Evolutionary conservation across 805 yeast genomes (phyloP).

Genomic region (Metschnikowia continentalis): DNA sequence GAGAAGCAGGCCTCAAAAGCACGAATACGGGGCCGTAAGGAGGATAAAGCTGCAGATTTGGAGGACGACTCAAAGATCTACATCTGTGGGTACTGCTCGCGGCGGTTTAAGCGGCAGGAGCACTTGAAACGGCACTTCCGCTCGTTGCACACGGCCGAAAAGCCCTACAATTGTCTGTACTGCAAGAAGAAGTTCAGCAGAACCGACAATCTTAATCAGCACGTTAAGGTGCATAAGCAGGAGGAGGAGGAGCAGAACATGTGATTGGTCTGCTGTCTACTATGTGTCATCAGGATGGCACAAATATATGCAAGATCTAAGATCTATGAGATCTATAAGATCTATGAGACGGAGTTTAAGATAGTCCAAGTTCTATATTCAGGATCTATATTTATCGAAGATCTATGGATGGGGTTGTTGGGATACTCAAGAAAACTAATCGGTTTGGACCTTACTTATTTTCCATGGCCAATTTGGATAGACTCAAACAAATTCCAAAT

Average conservation of each 20-base stretch:
- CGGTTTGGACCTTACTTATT: too few species aligned
- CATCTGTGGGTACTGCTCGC: constrained; percentile 59
- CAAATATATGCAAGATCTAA: background rate
- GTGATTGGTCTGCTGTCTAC: background rate
- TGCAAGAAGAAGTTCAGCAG: constrained; percentile 65
- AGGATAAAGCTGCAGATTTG: constrained; percentile 53
- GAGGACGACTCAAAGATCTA: constrained; percentile 50
- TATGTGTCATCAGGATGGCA: constrained; percentile 1
- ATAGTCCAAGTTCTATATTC: too few species aligned
- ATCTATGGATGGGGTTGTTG: too few species aligned
- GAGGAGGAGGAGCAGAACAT: constrained; percentile 8
- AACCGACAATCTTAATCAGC: constrained; percentile 64
- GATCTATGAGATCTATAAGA: background rate
- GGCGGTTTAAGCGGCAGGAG: constrained; percentile 70
- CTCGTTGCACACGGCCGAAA: constrained; percentile 67
- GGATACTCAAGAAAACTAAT: too few species aligned
- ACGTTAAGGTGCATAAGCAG: constrained; percentile 51
- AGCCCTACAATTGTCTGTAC: constrained; percentile 59
- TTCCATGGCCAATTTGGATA: too few species aligned
- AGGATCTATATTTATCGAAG: too few species aligned
- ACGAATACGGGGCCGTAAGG: constrained; percentile 58
- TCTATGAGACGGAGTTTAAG: background rate
- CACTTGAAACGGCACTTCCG: constrained; percentile 73
- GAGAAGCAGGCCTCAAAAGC: constrained; percentile 29
- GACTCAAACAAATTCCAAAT: too few species aligned